Evolutionary conservation across 2,329 filamentous ascomycete species (phyloP).

Genomic region (Penicillium sp.): DNA sequence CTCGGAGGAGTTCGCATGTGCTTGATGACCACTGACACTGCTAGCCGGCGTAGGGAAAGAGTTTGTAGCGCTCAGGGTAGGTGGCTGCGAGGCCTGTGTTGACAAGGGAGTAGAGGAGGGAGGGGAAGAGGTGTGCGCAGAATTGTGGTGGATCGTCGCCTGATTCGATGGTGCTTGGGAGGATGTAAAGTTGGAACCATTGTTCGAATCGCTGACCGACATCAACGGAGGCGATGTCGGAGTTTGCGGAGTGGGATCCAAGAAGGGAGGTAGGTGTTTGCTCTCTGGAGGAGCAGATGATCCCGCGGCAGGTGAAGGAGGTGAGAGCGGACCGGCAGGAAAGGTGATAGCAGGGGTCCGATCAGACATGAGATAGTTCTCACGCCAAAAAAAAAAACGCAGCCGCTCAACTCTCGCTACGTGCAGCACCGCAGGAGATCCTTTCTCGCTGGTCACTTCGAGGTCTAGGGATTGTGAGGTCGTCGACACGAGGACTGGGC

Average conservation of each 20-base stretch:
- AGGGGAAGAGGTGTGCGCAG: conserved; percentile 36
- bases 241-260: conserved; percentile 33
- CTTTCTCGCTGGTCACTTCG: conserved; percentile 5
- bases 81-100: conserved; percentile 38
- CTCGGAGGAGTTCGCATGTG: conserved; percentile 27
- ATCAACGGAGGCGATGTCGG: conserved; percentile 45
- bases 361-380: conserved; percentile 34
- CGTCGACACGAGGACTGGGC: conserved; percentile 15
- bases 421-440: conserved; percentile 13
- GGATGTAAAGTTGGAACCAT: conserved; percentile 43
- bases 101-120: conserved; percentile 40
- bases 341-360: conserved; percentile 29
- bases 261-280: conserved; percentile 22
- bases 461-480: conserved; percentile 16
- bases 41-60: conserved; percentile 44
- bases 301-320: conserved; percentile 38
- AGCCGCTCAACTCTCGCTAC: neutral
- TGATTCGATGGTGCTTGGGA: conserved; percentile 42
- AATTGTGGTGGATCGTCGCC: conserved; percentile 38
- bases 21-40: conserved; percentile 36
- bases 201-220: conserved; percentile 45
- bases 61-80: conserved; percentile 34
- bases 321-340: conserved; percentile 38
- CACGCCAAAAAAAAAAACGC: conserved; percentile 9
- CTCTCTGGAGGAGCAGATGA: conserved; percentile 33